phyloP scores from a whole-genome alignment of 495 filamentous ascomycete genomes.

The Aspergillus leporis region DNA sequence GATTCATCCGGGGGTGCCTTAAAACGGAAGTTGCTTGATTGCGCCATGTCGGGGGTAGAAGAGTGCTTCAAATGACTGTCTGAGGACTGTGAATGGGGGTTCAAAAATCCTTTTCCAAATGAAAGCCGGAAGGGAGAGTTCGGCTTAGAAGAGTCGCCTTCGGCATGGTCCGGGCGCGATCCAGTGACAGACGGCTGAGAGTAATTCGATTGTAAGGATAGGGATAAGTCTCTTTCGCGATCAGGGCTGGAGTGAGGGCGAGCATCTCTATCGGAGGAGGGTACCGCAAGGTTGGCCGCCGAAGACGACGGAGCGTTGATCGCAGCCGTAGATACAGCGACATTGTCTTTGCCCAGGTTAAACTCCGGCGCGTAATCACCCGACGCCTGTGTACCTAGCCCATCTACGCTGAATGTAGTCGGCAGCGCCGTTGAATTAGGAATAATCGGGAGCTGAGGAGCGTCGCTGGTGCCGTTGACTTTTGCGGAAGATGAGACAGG shows the following conservation, averaged over 20 bases:
- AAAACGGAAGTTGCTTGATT: constrained; percentile 35
- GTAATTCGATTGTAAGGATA: constrained; percentile 31
- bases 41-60: constrained; percentile 25
- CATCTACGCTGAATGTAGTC: constrained; percentile 25
- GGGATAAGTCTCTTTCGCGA: constrained; percentile 21
- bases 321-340: constrained; percentile 21
- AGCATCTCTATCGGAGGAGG: constrained; percentile 29
- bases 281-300: constrained; percentile 31
- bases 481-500: constrained; percentile 32
- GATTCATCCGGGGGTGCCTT: constrained; percentile 37
- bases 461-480: constrained; percentile 27
- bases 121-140: constrained; percentile 42
- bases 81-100: constrained; percentile 19
- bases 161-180: constrained; percentile 28
- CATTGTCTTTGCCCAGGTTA: constrained; percentile 29
- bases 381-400: constrained; percentile 16
- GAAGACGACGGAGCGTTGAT: constrained; percentile 33
- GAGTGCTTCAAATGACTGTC: constrained; percentile 32
- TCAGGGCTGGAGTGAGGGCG: constrained; percentile 42
- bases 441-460: constrained; percentile 38
- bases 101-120: constrained; percentile 33
- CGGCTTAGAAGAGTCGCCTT: constrained; percentile 35
- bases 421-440: constrained; percentile 30
- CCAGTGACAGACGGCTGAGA: constrained; percentile 29
- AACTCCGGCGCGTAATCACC: constrained; percentile 25